Evolutionary conservation across 148 eudicot species (phyloP), one percentile per base, ranked within the genome.

Genomic region (Heliamphora exappendiculata): DNA sequence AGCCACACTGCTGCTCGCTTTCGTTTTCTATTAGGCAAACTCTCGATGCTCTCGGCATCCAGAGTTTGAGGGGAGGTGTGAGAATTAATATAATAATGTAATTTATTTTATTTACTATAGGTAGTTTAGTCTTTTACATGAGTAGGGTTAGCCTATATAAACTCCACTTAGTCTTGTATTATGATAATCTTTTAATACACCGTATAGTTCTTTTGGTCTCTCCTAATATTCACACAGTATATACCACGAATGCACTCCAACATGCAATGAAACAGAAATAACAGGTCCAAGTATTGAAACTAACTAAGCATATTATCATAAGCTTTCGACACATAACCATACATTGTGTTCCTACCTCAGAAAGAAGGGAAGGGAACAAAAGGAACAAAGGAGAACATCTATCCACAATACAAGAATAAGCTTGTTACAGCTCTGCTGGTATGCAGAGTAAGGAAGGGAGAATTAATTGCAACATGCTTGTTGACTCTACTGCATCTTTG

Each of bases 221-320:
- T n/a, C n/a, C n/a, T n/a, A n/a, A n/a, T n/a, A n/a, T n/a, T n/a
- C 26, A n/a, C 49, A 31, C 37, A 20, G 28, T 17, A 11, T 3
- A 49, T 44, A 42, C 31, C 57, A 69, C 26, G 37, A 44, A 69
- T 69, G 10, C 45, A 69, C 11, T 71, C 42, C 59, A 71, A 70
- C 41, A 17, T 17, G 26, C 39, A 50, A 31, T 70, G 74, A 33
- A 68, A 70, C 74, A 70, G 39, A 29, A 29, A 28, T 34, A 39
- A 24, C 34, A 45, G 51, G 73, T 6, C 31, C 37, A 39, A 7
- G 26, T 4, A 10, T 16, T 44, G 36, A 70, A 14, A 31, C 47
- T 14, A 70, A 19, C 37, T 31, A 33, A 70, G 17, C 59, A 11
- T 31, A 20, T 24, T 9, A 28, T 29, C n/a, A 70, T 19, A 19